Evolutionary conservation across 345 rosid genomes (phyloP).

Genomic region (Salix brachista): DNA sequence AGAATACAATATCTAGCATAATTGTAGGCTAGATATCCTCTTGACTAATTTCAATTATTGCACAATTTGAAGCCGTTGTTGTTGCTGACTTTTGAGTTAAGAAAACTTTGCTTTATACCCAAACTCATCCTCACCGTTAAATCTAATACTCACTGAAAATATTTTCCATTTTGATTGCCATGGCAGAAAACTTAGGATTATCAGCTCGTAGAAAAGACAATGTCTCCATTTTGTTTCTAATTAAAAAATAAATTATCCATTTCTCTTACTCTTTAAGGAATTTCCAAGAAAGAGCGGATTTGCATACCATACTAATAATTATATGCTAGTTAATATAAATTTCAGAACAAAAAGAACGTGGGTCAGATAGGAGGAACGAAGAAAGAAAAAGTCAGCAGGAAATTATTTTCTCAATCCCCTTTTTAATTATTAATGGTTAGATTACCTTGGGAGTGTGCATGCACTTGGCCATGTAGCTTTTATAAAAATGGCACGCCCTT

Average conservation of each 20-base stretch:
- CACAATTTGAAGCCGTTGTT: too few relatives aligned
- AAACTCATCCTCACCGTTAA: too few relatives aligned
- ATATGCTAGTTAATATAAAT: background rate
- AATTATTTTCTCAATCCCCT: background rate
- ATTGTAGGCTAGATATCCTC: too few relatives aligned
- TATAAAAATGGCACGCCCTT: background rate
- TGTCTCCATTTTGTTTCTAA: too few relatives aligned
- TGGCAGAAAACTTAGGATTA: background rate
- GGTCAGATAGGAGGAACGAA: background rate
- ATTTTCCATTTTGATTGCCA: background rate
- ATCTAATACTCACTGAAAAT: too few relatives aligned
- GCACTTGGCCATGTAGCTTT: constrained; percentile 9
- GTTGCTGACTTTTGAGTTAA: too few relatives aligned
- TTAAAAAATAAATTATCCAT: background rate
- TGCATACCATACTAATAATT: background rate
- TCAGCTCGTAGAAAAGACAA: too few relatives aligned
- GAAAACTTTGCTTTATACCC: too few relatives aligned
- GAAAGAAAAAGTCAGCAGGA: too few relatives aligned
- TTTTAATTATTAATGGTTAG: background rate
- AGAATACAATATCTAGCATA: too few relatives aligned
- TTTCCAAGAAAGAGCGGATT: background rate
- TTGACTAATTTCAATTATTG: too few relatives aligned
- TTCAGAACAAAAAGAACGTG: background rate
- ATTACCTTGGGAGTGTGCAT: constrained; percentile 5
- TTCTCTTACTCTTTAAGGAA: background rate